Base-by-base conservation (phyloP, 352 stramenopile genomes). In the Thraustotheca clavata region DNA sequence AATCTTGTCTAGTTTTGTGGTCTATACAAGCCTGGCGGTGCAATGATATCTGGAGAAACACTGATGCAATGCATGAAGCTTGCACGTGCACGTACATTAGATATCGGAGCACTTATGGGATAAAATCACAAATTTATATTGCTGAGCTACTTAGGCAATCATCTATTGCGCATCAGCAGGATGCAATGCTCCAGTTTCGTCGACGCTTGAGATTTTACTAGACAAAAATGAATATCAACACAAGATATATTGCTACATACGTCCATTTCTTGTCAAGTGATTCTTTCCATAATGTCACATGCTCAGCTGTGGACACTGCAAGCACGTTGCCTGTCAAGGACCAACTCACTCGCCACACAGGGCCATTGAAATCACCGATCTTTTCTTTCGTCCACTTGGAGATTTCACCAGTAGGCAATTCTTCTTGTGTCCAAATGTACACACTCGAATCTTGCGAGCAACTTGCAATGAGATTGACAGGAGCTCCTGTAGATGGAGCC, bases 261-360 rank as follows among this genome's bases (percentile, higher is more conserved):
- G 92, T 91, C 96, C 96, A 99, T 65, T 89, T 94, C 67, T 97
- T 97, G 80, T 98, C 91, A 29, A 98, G 80, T 46, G 79, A 95
- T 73, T 98, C 89, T 76, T 99, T 99, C 96, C 96, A 99, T 3
- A 99, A 73, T 41, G 89, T 97, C 4, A 99, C 96, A 75, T 97
- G 89, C 79, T 99, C 96, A 48, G 96, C 97, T 57, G 91, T 96
- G 31, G 91, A 98, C 33, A 99, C 96, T 8, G 96, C 97, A 35
- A 99, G 79, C 49, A 99, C 91, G 71, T 98, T 98, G 50, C 96
- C 97, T 24, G 96, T 99, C 61, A 99, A 79, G 48, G 87, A 98
- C 97, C 97, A 99, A 81, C 89, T 98, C 49, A 99, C 88, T 71
- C 96, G 91, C 97, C 97, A 99, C 49, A 99, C 95, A 0, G 96